Evolutionary conservation across 148 eudicot species (phyloP), one percentile per base, ranked within the genome.

Genomic region (Cornus florida): DNA sequence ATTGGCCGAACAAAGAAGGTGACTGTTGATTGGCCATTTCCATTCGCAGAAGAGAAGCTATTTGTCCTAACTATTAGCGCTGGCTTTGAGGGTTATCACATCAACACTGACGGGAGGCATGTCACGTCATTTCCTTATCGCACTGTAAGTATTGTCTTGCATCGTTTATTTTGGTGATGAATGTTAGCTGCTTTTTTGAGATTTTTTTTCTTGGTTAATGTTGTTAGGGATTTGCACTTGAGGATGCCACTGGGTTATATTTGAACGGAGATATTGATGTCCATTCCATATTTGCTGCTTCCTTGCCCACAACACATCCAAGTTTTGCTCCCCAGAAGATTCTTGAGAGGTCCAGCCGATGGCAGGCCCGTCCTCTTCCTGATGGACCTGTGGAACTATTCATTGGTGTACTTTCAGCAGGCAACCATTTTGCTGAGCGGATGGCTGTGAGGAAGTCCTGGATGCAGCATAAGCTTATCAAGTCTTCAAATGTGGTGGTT

Each of bases 361-460:
- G 97, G 97, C 86, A 86, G 85, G 90, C 97, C 53, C 91, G 92
- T 4, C 89, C 95, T 64, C 86, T 91, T 75, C 91, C 91, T 10
- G 83, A 89, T 67, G 86, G 83, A 23, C 89, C 91, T 3, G 86
- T 90, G 67, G 93, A 94, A 82, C 84, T 94, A 76, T 94, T 94
- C 80, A 86, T 94, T 62, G 98, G 98, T 46, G 81, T 94, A 75
- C 94, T 94, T 73, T 94, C 98, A 17, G 98, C 94, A 4, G 98
- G 98, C 32, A 92, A 92, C 76, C 98, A 94, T 83, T 94, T 94
- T 87, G 95, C 95, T 12, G 98, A 94, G 82, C 85, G 98, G 56
- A 94, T 94, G 98, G 98, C 98, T 76, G 93, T 91, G 65, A 88
- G 98, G 84, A 94, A 87, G 74, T 94, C 98, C 50, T 92, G 98